phyloP scores from a whole-genome alignment of 768 basidiomycete genomes.

The Termitomyces titanicus region DNA sequence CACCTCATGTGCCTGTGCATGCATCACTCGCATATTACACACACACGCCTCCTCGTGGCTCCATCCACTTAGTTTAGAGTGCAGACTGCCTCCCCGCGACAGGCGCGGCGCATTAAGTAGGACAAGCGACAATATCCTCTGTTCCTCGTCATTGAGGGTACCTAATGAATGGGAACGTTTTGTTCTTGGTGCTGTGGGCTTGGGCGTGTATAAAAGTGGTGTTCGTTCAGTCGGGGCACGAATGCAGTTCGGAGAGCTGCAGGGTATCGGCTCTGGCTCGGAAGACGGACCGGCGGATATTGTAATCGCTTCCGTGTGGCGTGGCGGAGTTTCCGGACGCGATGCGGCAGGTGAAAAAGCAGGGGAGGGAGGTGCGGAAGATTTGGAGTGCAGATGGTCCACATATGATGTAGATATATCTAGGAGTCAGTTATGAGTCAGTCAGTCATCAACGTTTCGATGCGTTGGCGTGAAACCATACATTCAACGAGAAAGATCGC shows the following conservation, averaged over 20 bases:
- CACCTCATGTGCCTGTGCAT: constrained; percentile 4
- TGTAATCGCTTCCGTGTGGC: not conserved
- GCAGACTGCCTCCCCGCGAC: constrained; percentile 12
- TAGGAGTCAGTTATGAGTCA: constrained; percentile 22
- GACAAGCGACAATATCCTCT: constrained; percentile 14
- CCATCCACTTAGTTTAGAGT: constrained; percentile 11
- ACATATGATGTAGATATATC: constrained; percentile 77
- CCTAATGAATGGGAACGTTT: constrained; percentile 11
- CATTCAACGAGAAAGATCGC: constrained; percentile 81
- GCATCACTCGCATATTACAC: constrained; percentile 12
- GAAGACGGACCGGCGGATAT: not conserved
- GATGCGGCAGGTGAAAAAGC: constrained; percentile 22
- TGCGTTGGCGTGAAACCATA: constrained; percentile 29
- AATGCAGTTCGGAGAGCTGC: constrained; percentile 2
- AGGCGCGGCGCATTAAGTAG: constrained; percentile 18
- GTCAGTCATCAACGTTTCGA: not conserved
- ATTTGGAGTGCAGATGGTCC: constrained; percentile 60
- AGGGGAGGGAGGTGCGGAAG: constrained; percentile 46
- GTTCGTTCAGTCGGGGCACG: constrained; percentile 6
- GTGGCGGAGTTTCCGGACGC: constrained; percentile 16
- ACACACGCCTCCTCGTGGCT: constrained; percentile 14
- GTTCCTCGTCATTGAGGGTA: constrained; percentile 10
- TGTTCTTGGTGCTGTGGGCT: not conserved
- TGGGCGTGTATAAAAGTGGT: constrained; percentile 5
- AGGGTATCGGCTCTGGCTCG: not conserved